phyloP scores from a whole-genome alignment of 208 protist genomes.

The Crithidia expoeki region DNA sequence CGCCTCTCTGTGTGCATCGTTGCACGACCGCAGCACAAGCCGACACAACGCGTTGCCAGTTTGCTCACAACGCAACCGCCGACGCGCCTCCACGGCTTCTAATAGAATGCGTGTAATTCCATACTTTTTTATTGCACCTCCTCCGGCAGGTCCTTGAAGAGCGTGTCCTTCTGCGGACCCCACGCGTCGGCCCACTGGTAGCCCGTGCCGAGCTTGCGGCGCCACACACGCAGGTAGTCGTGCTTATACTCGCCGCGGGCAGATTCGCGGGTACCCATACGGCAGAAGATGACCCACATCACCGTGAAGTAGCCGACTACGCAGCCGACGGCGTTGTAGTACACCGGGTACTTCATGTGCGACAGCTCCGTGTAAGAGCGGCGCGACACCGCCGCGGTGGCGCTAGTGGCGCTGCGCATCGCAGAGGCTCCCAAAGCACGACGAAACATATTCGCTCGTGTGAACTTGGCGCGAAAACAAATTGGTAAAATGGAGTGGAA shows the following conservation, averaged over 20 bases:
- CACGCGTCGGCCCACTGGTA: conserved; percentile 91
- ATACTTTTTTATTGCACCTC: conserved; percentile 54
- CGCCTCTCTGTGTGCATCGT: neutral
- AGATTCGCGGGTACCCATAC: conserved; percentile 57
- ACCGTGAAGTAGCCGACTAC: conserved; percentile 76
- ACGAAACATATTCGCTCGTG: conserved; percentile 56
- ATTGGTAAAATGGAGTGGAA: neutral
- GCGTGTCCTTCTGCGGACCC: conserved; percentile 77
- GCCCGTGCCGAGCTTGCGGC: conserved; percentile 85
- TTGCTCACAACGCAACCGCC: neutral
- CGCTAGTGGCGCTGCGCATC: conserved; percentile 35
- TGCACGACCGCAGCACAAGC: too few relatives aligned
- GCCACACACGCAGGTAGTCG: conserved; percentile 85
- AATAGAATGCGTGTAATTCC: neutral
- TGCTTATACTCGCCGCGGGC: conserved; percentile 71
- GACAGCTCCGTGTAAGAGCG: conserved; percentile 78
- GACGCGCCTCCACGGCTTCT: conserved; percentile 6
- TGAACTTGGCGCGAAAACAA: neutral
- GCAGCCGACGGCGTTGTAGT: conserved; percentile 41
- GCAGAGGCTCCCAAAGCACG: conserved; percentile 59
- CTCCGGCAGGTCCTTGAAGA: conserved; percentile 84
- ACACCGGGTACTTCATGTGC: conserved; percentile 84
- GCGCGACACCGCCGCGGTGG: conserved; percentile 35
- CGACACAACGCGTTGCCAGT: too few relatives aligned
- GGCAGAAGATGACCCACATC: conserved; percentile 75